Percentiles rank a stretch among this genome's conserved stretches.
phyloP scores from a whole-genome alignment of 1,284 basidiomycete species.

The Cutaneotrichosporon mucoides region DNA sequence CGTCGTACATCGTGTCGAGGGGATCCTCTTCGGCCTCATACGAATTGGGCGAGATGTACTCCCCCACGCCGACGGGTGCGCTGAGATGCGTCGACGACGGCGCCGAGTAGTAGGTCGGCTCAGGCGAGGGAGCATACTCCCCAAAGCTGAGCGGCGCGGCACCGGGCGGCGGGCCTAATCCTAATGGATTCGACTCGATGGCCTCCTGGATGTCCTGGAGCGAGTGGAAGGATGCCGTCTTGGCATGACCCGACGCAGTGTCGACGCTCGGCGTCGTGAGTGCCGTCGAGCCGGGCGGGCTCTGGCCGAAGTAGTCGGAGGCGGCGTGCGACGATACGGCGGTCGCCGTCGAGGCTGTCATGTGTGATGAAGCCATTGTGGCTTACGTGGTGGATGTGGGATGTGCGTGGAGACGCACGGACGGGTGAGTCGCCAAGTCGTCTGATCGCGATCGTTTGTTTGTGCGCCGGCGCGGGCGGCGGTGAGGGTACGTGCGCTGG shows the following conservation, averaged over 20 bases:
- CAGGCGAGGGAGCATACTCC: not conserved
- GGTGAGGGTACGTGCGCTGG: no score
- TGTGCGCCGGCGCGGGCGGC: no score
- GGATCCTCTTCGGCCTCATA: not conserved
- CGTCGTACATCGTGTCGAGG: not conserved
- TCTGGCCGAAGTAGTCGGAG: not conserved
- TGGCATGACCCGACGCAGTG: not conserved
- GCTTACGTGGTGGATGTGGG: no score
- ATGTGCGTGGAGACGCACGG: no score
- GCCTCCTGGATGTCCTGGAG: not conserved
- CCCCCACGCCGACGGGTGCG: not conserved
- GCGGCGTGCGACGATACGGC: not conserved
- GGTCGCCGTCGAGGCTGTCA: no score
- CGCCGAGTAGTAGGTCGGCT: not conserved
- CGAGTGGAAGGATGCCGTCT: not conserved
- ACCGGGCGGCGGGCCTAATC: not conserved
- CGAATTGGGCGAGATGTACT: not conserved
- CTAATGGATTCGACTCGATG: not conserved
- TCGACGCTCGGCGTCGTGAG: not conserved
- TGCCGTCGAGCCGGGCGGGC: not conserved
- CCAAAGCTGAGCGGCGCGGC: not conserved
- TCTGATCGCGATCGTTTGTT: no score
- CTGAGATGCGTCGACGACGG: no score
- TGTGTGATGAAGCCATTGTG: no score
- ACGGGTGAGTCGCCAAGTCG: no score